Conservation (phyloP, 345 rosid species). For the Eucalyptus erythrocorys region DNA sequence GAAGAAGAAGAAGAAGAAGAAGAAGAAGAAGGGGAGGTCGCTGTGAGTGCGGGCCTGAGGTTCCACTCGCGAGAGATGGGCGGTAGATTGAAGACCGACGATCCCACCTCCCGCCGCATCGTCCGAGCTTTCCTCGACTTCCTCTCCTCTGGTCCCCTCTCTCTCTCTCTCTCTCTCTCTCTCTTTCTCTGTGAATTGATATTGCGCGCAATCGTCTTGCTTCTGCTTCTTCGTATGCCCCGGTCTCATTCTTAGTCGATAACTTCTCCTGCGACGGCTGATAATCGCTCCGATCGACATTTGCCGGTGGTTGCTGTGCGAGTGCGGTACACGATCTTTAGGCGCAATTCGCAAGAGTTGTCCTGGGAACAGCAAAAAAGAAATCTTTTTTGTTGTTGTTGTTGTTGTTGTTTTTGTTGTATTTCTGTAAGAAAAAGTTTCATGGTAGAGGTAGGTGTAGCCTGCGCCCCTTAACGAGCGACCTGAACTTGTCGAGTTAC, state of each 20-base stretch:
- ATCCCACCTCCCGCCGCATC: conserved; percentile 57
- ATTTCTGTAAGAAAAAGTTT: background rate
- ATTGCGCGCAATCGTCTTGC: background rate
- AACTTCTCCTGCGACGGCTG: background rate
- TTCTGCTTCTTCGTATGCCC: background rate
- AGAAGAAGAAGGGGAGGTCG: background rate
- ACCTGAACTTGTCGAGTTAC: background rate
- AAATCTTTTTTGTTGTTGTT: background rate
- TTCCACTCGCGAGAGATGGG: background rate
- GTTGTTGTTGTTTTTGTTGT: too few relatives aligned
- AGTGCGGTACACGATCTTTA: background rate
- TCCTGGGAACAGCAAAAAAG: background rate
- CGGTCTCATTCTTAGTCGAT: background rate
- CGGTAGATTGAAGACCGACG: conserved; percentile 31
- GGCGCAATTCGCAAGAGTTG: background rate
- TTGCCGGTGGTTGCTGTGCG: background rate
- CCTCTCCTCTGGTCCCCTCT: conserved; percentile 47
- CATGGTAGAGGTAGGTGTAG: background rate
- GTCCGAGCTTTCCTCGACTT: conserved; percentile 66
- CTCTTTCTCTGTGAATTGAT: background rate
- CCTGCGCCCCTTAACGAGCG: background rate
- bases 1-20: background rate
- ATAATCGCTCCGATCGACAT: background rate
- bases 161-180: background rate
- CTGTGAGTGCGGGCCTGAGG: background rate